phyloP scores from a whole-genome alignment of 2,329 filamentous ascomycete species.

The Dactylella cylindrospora region DNA sequence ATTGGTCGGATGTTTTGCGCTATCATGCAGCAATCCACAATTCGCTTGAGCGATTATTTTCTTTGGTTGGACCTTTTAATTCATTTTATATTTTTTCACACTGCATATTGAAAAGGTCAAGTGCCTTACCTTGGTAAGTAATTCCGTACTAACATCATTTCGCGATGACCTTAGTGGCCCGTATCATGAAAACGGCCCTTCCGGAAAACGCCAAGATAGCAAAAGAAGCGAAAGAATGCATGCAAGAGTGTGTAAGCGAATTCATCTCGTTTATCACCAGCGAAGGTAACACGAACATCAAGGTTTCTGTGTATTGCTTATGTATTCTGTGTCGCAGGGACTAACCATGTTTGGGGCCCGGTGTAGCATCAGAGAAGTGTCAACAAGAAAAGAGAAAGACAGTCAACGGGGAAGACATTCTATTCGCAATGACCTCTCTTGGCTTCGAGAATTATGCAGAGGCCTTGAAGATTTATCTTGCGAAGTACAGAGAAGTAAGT shows the following conservation, averaged over 20 bases:
- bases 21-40: constrained; percentile 44
- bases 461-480: constrained; percentile 95
- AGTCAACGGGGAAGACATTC: constrained; percentile 96
- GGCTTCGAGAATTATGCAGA: constrained; percentile 99
- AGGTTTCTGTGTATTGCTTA: constrained; percentile 16
- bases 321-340: constrained; percentile 27
- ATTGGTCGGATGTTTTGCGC: constrained; percentile 37
- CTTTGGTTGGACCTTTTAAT: neutral
- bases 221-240: constrained; percentile 98
- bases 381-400: constrained; percentile 99
- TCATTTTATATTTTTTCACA: constrained; percentile 3
- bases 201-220: constrained; percentile 99
- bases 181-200: constrained; percentile 97
- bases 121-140: constrained; percentile 10
- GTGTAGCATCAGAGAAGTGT: constrained; percentile 90
- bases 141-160: constrained; percentile 46
- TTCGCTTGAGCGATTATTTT: constrained; percentile 42
- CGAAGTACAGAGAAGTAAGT: constrained; percentile 95
- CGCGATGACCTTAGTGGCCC: constrained; percentile 72
- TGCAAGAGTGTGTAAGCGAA: constrained; percentile 99
- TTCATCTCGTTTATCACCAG: constrained; percentile 99
- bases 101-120: constrained; percentile 44
- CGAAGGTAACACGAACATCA: constrained; percentile 69
- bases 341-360: constrained; percentile 1
- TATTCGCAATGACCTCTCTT: constrained; percentile 98